Evolutionary conservation across 1,284 basidiomycete genomes (phyloP), one percentile per base, ranked within the genome.

Genomic region (Marasmius tenuissimus): DNA sequence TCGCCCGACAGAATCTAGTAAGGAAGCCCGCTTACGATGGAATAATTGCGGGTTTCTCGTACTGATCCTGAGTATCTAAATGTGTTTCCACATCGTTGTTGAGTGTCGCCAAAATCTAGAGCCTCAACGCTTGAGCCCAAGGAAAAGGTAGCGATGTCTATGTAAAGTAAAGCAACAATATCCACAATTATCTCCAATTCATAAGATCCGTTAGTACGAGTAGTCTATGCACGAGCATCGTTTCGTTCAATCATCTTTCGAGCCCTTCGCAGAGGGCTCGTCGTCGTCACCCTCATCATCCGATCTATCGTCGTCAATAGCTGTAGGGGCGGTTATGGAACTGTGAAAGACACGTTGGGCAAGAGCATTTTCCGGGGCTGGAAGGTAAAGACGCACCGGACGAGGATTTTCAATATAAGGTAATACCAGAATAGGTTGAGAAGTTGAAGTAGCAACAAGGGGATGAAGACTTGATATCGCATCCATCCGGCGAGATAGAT

Each of bases 391-490:
- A 66, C 75, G 48, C 53, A 85, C 84, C 81, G 75, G 14, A 77
- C 65, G 20, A 81, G 74, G 55, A 97, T 89, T 58, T 92, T 85
- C 73, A 85, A 76, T 70, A 96, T 94, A 51, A 94, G 79, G 74
- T 82, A 87, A 72, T 93, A 96, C 94, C 94, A 97, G 78, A 97
- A 97, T 18, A 96, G 67, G 72, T 97, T 97, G 70, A 98, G 82
- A 63, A 86, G 69, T 73, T 95, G 94, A 11, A 98, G 81, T 0
- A 93, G 75, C 12, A 88, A 68, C 61, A 97, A 79, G 0, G 94
- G 91, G 0, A 74, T 67, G 69, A 96, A 93, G 56, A 96, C 86
- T 70, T 94, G 92, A 70, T 88, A 90, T 70, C 81, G 85, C 85
- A 96, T 89, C 93, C 93, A 96, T 70, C 78, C 73, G 6, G 75